Percentiles rank a stretch among this genome's conserved stretches.
Conservation (phyloP, 345 rosid species). For the Eucalyptus tenuipes region DNA sequence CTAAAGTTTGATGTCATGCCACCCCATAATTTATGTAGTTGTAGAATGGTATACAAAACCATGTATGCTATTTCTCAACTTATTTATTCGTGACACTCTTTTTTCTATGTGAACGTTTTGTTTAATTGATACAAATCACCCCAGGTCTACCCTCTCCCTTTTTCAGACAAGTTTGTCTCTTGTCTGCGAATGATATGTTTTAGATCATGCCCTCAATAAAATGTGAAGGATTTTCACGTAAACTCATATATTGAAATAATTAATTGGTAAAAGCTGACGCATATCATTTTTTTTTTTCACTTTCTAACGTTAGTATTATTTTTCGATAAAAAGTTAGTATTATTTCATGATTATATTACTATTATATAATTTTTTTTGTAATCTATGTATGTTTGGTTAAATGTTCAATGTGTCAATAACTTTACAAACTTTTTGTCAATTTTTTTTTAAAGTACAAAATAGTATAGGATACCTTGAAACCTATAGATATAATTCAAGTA, state of each 20-base stretch:
- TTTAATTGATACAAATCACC: not conserved
- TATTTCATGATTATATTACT: not conserved
- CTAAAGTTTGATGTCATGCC: not conserved
- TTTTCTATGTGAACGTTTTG: not conserved
- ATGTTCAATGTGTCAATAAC: not conserved
- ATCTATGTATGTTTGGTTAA: not conserved
- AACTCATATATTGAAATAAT: not conserved
- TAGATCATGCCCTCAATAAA: not conserved
- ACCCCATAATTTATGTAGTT: not conserved
- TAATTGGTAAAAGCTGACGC: not conserved
- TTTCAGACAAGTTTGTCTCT: not conserved
- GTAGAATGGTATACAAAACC: not conserved
- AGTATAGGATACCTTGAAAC: not conserved
- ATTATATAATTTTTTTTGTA: not conserved
- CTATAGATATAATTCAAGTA: not conserved
- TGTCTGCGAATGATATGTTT: not conserved
- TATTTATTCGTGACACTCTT: not conserved
- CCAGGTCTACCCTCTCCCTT: not conserved
- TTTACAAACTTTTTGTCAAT: not conserved
- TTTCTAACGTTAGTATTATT: not conserved
- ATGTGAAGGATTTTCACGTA: not conserved
- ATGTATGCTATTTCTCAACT: not conserved
- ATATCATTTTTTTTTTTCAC: not conserved
- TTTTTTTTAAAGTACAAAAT: not conserved
- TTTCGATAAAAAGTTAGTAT: no score